Evolutionary conservation across 805 yeast species (phyloP), one percentile per base, ranked within the genome.

Genomic region (Yamadazyma endophytica): DNA sequence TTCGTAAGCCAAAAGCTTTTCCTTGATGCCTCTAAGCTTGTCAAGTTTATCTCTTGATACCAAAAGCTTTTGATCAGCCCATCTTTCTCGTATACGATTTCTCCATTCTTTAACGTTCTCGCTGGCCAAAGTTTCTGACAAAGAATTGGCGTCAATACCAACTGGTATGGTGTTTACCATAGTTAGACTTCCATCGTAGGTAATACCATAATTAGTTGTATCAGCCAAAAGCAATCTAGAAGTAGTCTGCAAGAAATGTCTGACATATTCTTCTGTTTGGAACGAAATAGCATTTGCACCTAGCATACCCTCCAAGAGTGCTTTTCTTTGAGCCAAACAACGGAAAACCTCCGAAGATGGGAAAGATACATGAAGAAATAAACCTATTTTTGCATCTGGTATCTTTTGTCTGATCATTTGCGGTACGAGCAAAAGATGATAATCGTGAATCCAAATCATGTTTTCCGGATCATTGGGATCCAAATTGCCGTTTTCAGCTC

Each of bases 331-430:
- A 1, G 97, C 96, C 39, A 90, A 73, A 48, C 97, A 89, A 42
- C 97, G 71, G 60, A 89, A 92, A 3, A 90, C 96, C 55, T 90
- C 98, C 35, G 90, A 79, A 3, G 96, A 84, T 6, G 98, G 98
- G 64, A 90, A 90, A 1, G 97, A 83, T 9, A 90, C 85, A 50
- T 92, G 98, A 35, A 92, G 64, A 57, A 88, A 92, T 46, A 89
- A 83, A 0, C 96, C 97, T 44, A 92, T 88, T 40, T 82, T 77
- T 2, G 95, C 97, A 35, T 76, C 55, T 4, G 97, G 96, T 14
- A 88, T 54, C 41, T 69, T 60, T 36, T 77, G 68, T 38, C 96
- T 72, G 4, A 90, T 72, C 90, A 90, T 80, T 33, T 69, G 70
- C 0, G 97, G 97, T 2, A 89, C 86, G 25, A 90, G 62, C 61